Conservation (phyloP, 768 basidiomycete genomes). For the Leucocoprinus birnbaumii region DNA sequence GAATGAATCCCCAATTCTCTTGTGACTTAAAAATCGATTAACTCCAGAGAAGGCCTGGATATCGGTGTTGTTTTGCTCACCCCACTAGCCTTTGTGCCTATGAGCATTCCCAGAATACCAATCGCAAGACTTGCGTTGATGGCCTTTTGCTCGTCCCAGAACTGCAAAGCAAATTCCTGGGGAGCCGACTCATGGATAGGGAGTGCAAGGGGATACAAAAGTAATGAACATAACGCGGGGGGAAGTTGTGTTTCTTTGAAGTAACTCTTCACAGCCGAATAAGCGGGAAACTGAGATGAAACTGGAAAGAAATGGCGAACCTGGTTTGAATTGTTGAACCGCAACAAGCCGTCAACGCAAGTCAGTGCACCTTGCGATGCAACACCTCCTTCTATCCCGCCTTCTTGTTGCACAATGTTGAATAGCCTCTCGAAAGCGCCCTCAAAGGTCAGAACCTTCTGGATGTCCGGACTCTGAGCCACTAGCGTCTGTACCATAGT, state of each 20-base stretch:
- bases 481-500: slow-evolving; percentile 78
- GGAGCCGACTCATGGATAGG: slow-evolving; percentile 58
- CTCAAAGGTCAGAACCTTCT: slow-evolving; percentile 95
- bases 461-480: slow-evolving; percentile 87
- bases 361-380: slow-evolving; percentile 83
- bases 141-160: slow-evolving; percentile 94
- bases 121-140: slow-evolving; percentile 77
- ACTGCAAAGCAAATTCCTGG: slow-evolving; percentile 92
- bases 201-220: slow-evolving; percentile 67
- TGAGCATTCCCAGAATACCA: slow-evolving; percentile 82
- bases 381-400: slow-evolving; percentile 88
- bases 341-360: slow-evolving; percentile 82
- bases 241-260: slow-evolving; percentile 87
- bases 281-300: slow-evolving; percentile 11
- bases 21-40: slow-evolving; percentile 37
- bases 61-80: slow-evolving; percentile 34
- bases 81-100: slow-evolving; percentile 65
- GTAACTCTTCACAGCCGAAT: slow-evolving; percentile 67
- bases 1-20: slow-evolving; percentile 56
- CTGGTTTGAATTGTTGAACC: slow-evolving; percentile 95
- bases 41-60: slow-evolving; percentile 2
- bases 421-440: slow-evolving; percentile 96
- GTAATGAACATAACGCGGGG: slow-evolving; percentile 60
- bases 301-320: slow-evolving; percentile 37
- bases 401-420: slow-evolving; percentile 81